Evolutionary conservation across 2,329 filamentous ascomycete species (phyloP), one percentile per base, ranked within the genome.

Genomic region (Claviceps paspali): DNA sequence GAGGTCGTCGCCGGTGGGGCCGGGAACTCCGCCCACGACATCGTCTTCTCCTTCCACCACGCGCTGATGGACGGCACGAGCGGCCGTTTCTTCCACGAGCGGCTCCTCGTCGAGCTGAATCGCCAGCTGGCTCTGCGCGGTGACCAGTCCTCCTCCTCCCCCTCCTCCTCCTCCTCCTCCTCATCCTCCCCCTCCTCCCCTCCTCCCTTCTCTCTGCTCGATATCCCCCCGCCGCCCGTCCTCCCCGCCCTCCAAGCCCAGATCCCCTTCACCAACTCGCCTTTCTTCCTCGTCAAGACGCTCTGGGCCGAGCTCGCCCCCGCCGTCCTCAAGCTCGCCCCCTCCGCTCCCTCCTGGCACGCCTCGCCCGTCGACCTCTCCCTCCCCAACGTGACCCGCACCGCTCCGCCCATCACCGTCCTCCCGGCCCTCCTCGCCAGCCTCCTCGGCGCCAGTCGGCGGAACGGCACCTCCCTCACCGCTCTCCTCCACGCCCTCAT

Each of bases 21-120:
- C 49, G 5, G 29, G 5, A 33, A 34, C 7, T 12, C 15, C 28
- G 11, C 52, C 5, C 45, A 62, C 24, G 61, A 71, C 34, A 41
- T 70, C 10, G 43, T 63, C 5, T 69, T 73, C 43, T 55, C 60
- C 5, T 68, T 57, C 24, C 71, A 76, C 42, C 71, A 76, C 44
- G 56, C 61, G 0, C 53, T 75, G 14, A 59, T 60, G 18, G 72
- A 76, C 43, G 72, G 72, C 1, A 54, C 60, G 10, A 63, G 64
- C 43, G 64, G 62, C 0, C 52, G 54, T 21, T 46, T 60, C 2
- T 73, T 76, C 43, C 71, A 76, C 42, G 50, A 57, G 22, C 52
- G 57, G 2, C 51, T 76, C 0, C 55, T 67, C 4, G 45, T 51
- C 3, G 59, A 65, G 4, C 52, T 74, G 2, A 61, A 59, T 39